Base-by-base conservation (phyloP, 202 grass and related monocot genomes). In the Saccharum hybrid region DNA sequence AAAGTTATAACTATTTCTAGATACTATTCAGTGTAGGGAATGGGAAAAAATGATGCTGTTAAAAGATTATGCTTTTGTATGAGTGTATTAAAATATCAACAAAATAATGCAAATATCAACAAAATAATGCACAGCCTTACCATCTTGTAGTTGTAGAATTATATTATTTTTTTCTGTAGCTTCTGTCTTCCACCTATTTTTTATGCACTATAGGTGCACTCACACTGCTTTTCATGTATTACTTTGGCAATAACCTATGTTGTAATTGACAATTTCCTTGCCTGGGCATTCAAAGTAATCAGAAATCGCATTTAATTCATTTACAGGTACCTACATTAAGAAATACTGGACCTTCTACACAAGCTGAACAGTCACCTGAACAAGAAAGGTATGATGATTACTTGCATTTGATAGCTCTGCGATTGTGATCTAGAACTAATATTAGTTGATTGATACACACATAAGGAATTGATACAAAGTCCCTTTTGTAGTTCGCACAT, bases 401-500 rank as follows among this genome's bases (percentile, higher is more conserved):
- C 22, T 51, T 86, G 4, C 76, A 40, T 75, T 66, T 51, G 38
- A 28, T 68, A 81, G 63, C 33, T 10, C 15, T 70, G 34, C 13
- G 64, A 63, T 76, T 76, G 57, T 60, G 9, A 60, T 60, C 8
- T 60, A 22, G 19, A 59, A 22, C 57, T 11, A 60, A 60, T 60
- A 60, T 23, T 60, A 23, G 16, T 83, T 84, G 8, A 84, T 72
- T 21, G 33, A 65, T 13, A 8, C 16, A 26, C 67, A 26, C 10
- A 1, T 6, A 8, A 40, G 64, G n/a, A 61, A 76, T 78, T 87
- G 74, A 84, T 87, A 30, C 30, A 8, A 68, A 80, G n/a, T 52
- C 61, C 30, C 80, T 87, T 86, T 82, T 81, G 76, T 89, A 87
- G 81, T 87, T 76, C 72, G n/a, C 56, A 63, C 39, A 77, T 65